These are phyloP conservation scores for Piper betle DNA, from an alignment of 164 flowering plant species.

Conservation along the genomic window DNA sequence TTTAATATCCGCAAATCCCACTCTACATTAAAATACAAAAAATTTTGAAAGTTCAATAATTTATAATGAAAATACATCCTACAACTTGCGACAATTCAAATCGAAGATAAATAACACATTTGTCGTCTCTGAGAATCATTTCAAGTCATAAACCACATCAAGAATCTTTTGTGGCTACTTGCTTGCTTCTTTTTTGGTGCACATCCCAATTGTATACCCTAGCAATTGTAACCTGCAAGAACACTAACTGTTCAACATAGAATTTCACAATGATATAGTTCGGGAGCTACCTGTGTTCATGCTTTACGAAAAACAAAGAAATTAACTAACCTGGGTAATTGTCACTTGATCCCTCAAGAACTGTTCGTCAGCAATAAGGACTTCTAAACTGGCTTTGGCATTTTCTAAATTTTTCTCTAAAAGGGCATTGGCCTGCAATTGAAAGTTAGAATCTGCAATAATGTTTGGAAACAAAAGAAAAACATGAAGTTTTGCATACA, in stretches of 20 bases:
- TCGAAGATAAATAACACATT: neutral
- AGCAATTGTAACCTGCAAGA: slow-evolving; percentile 76
- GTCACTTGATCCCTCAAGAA: slow-evolving; percentile 86
- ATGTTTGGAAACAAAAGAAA: too few species aligned
- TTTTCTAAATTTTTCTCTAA: slow-evolving; percentile 70
- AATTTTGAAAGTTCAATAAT: too few species aligned
- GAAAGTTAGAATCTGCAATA: neutral
- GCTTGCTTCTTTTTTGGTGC: slow-evolving; percentile 53
- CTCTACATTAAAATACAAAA: too few species aligned
- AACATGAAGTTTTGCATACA: neutral
- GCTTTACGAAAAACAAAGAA: neutral
- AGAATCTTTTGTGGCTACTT: slow-evolving; percentile 27
- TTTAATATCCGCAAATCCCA: too few species aligned
- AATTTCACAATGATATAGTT: neutral
- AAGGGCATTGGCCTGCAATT: slow-evolving; percentile 53
- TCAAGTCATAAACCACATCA: neutral
- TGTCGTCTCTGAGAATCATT: neutral
- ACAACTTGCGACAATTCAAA: too few species aligned
- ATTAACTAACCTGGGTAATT: slow-evolving; percentile 47
- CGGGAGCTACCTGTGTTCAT: neutral
- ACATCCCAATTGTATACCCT: slow-evolving; percentile 99
- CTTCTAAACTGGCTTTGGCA: slow-evolving; percentile 89
- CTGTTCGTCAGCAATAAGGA: slow-evolving; percentile 61
- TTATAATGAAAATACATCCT: too few species aligned
- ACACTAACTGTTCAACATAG: neutral